phyloP scores from a whole-genome alignment of 768 basidiomycete genomes.

The Leccinum uliginosum region DNA sequence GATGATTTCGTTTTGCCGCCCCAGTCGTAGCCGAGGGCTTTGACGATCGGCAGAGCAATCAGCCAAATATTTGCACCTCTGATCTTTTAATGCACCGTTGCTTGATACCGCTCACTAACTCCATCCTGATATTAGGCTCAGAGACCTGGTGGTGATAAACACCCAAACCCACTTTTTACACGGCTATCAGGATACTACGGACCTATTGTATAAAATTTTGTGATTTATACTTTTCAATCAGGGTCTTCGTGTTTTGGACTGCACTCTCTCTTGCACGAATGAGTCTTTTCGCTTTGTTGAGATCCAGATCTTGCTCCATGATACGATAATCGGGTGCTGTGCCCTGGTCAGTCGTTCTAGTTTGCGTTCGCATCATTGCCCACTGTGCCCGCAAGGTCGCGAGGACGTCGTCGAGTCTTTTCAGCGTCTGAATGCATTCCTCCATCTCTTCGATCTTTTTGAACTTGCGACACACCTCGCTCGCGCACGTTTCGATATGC shows the following conservation, averaged over 20 bases:
- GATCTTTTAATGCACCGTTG: conserved; percentile 28
- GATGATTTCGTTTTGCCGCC: conserved; percentile 71
- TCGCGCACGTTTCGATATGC: conserved; percentile 73
- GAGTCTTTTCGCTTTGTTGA: conserved; percentile 62
- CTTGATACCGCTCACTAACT: conserved; percentile 10
- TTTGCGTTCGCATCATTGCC: not conserved
- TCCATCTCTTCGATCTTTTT: conserved; percentile 64
- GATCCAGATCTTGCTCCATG: conserved; percentile 40
- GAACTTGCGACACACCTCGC: conserved; percentile 70
- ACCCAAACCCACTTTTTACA: not conserved
- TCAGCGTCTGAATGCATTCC: conserved; percentile 53
- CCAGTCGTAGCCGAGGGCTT: conserved; percentile 62
- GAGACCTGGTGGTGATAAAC: not conserved
- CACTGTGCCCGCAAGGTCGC: conserved; percentile 49
- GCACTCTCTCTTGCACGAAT: conserved; percentile 67
- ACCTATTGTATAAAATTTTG: not conserved
- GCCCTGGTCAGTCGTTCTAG: not conserved
- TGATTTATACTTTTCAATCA: conserved; percentile 42
- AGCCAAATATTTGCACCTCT: conserved; percentile 69
- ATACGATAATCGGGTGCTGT: conserved; percentile 44
- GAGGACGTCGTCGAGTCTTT: conserved; percentile 58
- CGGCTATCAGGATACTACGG: not conserved
- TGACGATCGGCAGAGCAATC: conserved; percentile 65
- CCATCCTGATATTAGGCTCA: not conserved
- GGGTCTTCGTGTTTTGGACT: conserved; percentile 54